Evolutionary conservation across 345 rosid species (phyloP).

Genomic region (Linum trigynum): DNA sequence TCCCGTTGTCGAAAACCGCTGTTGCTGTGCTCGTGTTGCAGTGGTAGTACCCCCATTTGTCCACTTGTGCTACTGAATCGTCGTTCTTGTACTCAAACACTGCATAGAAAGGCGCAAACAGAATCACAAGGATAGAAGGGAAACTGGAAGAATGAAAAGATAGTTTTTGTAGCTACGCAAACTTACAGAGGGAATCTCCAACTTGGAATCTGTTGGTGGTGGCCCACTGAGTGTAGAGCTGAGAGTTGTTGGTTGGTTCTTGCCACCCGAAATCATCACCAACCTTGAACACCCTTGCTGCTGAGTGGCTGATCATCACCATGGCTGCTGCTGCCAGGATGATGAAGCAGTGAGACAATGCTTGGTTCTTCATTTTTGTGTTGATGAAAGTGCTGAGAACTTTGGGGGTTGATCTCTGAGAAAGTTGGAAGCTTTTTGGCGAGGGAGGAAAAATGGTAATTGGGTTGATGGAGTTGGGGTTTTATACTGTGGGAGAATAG

Average conservation of each 20-base stretch:
- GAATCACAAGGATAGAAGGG: background rate
- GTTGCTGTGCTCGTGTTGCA: constrained; percentile 45
- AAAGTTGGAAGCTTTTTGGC: too few species aligned
- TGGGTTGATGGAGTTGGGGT: too few species aligned
- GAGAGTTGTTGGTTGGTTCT: constrained; percentile 38
- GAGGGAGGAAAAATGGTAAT: too few species aligned
- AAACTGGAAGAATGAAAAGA: background rate
- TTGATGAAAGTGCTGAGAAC: too few species aligned
- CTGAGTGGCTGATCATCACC: constrained; percentile 2
- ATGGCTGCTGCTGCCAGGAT: background rate
- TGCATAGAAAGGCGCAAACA: constrained; percentile 4
- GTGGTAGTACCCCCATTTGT: constrained; percentile 68
- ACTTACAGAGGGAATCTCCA: constrained; percentile 62
- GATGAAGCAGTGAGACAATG: background rate
- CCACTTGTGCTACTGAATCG: constrained; percentile 58
- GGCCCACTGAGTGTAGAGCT: constrained; percentile 58
- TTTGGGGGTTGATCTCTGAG: too few species aligned
- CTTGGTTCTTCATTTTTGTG: background rate
- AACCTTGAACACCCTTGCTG: constrained; percentile 41
- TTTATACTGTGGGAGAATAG: too few species aligned
- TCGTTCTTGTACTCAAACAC: constrained; percentile 64
- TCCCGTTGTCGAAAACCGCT: constrained; percentile 46
- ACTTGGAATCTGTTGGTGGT: constrained; percentile 47
- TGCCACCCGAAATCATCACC: constrained; percentile 62
- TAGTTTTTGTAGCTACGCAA: background rate